These are phyloP conservation scores for Phialocephala subalpina DNA, from an alignment of 2,329 filamentous ascomycete genomes.

Conservation along the genomic window DNA sequence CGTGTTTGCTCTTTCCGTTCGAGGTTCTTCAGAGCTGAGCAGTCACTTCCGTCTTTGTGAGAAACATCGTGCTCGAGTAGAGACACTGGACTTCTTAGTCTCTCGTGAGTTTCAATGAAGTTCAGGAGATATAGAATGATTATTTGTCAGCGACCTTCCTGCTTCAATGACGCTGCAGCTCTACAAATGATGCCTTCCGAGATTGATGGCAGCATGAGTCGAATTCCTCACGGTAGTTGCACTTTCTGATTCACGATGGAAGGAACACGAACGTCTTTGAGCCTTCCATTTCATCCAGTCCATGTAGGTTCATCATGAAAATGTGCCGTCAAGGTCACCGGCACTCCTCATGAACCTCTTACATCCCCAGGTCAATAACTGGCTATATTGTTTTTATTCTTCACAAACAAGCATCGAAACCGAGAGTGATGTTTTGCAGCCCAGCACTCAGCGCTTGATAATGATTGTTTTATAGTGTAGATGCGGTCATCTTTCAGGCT, in stretches of 20 bases:
- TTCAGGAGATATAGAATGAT: not conserved
- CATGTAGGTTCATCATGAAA: not conserved
- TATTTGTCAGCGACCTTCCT: not conserved
- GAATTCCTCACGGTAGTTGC: conserved; percentile 3
- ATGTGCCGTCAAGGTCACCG: not conserved
- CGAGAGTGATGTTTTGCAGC: not conserved
- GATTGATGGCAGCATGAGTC: not conserved
- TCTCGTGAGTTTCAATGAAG: not conserved
- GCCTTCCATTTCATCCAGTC: not conserved
- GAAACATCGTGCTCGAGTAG: not conserved
- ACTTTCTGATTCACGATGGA: conserved; percentile 1
- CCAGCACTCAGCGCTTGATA: conserved; percentile 2
- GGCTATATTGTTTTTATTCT: conserved; percentile 7
- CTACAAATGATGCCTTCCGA: not conserved
- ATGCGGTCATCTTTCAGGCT: conserved; percentile 13
- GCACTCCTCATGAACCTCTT: not conserved
- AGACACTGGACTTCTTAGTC: not conserved
- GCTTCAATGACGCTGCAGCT: not conserved
- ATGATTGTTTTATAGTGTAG: not conserved
- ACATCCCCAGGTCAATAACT: conserved; percentile 13
- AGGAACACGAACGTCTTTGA: not conserved
- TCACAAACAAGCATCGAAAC: conserved; percentile 1
- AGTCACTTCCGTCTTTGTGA: not conserved
- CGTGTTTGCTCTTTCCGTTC: conserved; percentile 1
- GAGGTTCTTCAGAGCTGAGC: not conserved